Evolutionary conservation across 1,284 basidiomycete species (phyloP), one percentile per base, ranked within the genome.

Genomic region (Cerioporus squamosus): DNA sequence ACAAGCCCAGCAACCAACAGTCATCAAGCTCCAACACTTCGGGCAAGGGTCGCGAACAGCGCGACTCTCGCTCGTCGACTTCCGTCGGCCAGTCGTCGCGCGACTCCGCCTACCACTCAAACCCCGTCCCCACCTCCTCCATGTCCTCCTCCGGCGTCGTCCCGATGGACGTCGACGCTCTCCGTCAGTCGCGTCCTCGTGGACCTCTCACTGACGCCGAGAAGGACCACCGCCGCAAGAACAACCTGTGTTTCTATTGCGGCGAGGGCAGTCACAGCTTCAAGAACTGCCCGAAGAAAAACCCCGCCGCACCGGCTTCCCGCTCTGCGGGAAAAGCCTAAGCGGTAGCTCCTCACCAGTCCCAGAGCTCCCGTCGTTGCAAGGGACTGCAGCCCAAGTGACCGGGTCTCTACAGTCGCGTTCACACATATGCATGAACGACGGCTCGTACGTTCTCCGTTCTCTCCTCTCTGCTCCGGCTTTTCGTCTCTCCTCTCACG

Each of bases 261-360:
- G 68, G 70, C 31, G 48, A 61, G 18, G 63, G 62, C 42, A 60
- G 64, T 15, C 72, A 76, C 43, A 22, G 54, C 15, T 58, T 63
- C 29, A 38, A 60, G 2, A 61, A 68, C 24, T 77, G 74, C 57
- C 70, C 67, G 3, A 74, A 71, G 36, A 69, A 57, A 64, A 60
- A 58, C 39, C 18, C 38, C 15, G 44, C 42, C 22, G 58, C 55
- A 2, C 60, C 67, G 54, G 57, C 53, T 44, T 38, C 33, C 44
- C 47, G 60, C 38, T 44, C 59, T 51, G 55, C 59, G 68, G 71
- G 70, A 75, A 77, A 77, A 74, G 74, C 67, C 59, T 69, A 62
- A 66, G 67, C 65, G 66, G 66, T 61, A 60, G 66, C 55, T 58
- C 63, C 14, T 24, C 38, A 3, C 5, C 43, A 22, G 65, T 59